Evolutionary conservation across 73 alveolate species (phyloP).

Genomic region (Blepharisma stoltei): DNA sequence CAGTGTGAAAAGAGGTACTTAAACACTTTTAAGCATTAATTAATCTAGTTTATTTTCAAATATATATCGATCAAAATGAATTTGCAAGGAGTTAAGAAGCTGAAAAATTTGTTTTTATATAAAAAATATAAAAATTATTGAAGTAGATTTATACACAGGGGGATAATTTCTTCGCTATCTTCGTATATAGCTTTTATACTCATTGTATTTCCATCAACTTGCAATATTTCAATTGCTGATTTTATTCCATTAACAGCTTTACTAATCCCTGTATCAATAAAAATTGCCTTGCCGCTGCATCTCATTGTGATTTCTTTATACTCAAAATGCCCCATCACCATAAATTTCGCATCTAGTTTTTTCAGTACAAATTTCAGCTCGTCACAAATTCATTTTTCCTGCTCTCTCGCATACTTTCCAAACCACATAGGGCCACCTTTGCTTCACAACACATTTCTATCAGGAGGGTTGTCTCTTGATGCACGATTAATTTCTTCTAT

Average conservation of each 20-base stretch:
- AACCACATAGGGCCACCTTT: not conserved
- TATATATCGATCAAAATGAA: too few relatives aligned
- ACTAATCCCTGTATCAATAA: not conserved
- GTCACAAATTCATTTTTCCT: not conserved
- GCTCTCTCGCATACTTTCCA: not conserved
- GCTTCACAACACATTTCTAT: not conserved
- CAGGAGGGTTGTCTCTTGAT: not conserved
- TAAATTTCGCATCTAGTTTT: not conserved
- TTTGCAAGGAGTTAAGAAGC: too few relatives aligned
- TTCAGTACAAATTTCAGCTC: not conserved
- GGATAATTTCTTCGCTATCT: too few relatives aligned
- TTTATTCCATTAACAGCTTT: not conserved
- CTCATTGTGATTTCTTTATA: not conserved
- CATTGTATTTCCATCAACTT: not conserved
- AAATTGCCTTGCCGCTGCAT: slow-evolving; percentile 6
- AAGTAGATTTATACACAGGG: too few relatives aligned
- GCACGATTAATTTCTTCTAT: not conserved
- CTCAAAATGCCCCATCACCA: not conserved
- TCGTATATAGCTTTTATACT: too few relatives aligned
- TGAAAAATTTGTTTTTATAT: too few relatives aligned
- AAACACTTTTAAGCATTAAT: too few relatives aligned
- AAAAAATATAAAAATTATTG: too few relatives aligned
- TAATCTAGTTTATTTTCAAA: too few relatives aligned
- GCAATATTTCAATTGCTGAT: not conserved
- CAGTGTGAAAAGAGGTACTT: too few relatives aligned